Conservation (phyloP, 2,329 filamentous ascomycete genomes). For the Verticillium longisporum region DNA sequence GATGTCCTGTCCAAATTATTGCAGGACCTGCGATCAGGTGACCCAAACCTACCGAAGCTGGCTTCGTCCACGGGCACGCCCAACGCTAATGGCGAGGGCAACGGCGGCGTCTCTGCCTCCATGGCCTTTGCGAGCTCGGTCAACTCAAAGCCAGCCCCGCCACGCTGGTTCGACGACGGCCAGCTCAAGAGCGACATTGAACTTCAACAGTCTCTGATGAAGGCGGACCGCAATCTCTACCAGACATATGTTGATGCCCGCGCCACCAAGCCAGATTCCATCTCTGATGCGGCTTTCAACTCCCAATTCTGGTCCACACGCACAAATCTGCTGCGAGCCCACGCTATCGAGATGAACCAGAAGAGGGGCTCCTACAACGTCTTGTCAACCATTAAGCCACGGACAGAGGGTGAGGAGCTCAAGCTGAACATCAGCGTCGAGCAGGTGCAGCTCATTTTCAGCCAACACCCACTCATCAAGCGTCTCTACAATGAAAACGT, state of each 20-base stretch:
- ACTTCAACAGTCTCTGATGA: constrained; percentile 82
- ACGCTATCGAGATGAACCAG: constrained; percentile 84
- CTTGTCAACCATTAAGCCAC: constrained; percentile 79
- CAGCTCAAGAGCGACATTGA: constrained; percentile 71
- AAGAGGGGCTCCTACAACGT: constrained; percentile 90
- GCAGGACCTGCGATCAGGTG: constrained; percentile 55
- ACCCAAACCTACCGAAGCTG: constrained; percentile 43
- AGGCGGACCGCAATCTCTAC: constrained; percentile 66
- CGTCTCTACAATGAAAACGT: constrained; percentile 91
- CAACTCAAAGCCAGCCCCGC: constrained; percentile 43
- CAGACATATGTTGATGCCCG: constrained; percentile 84
- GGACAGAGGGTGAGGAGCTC: constrained; percentile 64
- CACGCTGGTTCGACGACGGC: constrained; percentile 74
- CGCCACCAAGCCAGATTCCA: constrained; percentile 74
- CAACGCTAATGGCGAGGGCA: constrained; percentile 17
- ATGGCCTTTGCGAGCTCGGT: constrained; percentile 74
- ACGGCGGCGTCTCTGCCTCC: constrained; percentile 53
- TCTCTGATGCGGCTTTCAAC: constrained; percentile 76
- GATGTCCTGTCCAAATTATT: constrained; percentile 75
- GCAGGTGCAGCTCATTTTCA: constrained; percentile 88
- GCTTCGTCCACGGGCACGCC: constrained; percentile 23
- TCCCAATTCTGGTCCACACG: constrained; percentile 92
- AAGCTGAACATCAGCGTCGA: constrained; percentile 84
- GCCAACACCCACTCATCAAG: constrained; percentile 85
- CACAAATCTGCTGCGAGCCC: constrained; percentile 75